A percentile compares a stretch with the other conserved stretches of the same genome.
Evolutionary conservation across 495 filamentous ascomycete species (phyloP).

Genomic region (Clohesyomyces aquaticus): DNA sequence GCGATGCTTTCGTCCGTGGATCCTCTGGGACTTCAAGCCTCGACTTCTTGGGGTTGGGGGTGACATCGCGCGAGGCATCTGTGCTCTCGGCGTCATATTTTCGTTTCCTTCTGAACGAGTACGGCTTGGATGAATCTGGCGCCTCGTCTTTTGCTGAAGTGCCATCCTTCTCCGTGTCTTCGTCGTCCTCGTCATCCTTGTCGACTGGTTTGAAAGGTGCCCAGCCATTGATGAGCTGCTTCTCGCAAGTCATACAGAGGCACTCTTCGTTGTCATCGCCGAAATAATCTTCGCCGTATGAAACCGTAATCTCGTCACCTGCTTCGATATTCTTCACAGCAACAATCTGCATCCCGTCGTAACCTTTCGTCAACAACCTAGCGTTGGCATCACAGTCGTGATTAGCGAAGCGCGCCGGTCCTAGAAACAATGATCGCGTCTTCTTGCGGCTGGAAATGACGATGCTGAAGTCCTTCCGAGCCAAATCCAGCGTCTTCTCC

Average conservation of each 20-base stretch:
- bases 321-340: conserved; percentile 77
- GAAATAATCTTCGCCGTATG: conserved; percentile 95
- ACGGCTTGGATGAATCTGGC: conserved; percentile 7
- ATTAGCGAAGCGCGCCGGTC: conserved; percentile 93
- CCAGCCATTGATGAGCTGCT: conserved; percentile 80
- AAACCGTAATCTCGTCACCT: conserved; percentile 94
- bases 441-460: conserved; percentile 92
- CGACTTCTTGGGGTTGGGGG: conserved; percentile 20
- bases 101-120: conserved; percentile 42
- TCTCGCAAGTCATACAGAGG: conserved; percentile 85
- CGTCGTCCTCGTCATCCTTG: conserved; percentile 32
- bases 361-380: conserved; percentile 75
- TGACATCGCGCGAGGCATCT: neutral
- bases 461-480: conserved; percentile 91
- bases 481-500: conserved; percentile 75
- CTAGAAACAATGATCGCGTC: conserved; percentile 84
- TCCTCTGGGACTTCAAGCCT: conserved; percentile 8
- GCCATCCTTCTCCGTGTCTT: conserved; percentile 29
- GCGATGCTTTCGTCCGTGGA: neutral
- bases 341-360: conserved; percentile 85
- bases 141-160: conserved; percentile 12
- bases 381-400: conserved; percentile 97
- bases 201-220: conserved; percentile 42
- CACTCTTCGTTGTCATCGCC: conserved; percentile 94
- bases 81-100: conserved; percentile 22